These are phyloP conservation scores for Drechslerella coelobrocha DNA, from an alignment of 2,329 filamentous ascomycete species.

Conservation along the genomic window DNA sequence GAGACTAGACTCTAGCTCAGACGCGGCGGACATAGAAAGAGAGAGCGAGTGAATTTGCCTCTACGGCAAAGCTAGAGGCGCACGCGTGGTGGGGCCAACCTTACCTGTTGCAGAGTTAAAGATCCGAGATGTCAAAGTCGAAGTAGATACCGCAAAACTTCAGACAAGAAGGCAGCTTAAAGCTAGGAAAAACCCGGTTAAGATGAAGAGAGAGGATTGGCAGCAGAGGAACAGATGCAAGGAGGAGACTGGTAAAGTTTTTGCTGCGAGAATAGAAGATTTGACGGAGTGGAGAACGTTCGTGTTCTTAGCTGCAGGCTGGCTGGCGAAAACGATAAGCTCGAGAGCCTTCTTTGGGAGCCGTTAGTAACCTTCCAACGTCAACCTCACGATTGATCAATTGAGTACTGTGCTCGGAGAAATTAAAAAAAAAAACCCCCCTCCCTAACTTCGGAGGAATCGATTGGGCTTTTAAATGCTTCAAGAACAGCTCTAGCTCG, in stretches of 20 bases:
- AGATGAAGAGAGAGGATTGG: slow-evolving; percentile 1
- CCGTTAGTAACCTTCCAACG: no score
- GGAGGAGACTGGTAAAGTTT: neutral
- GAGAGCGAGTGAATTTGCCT: no score
- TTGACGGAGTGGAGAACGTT: neutral
- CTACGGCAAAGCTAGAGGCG: neutral
- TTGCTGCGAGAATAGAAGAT: neutral
- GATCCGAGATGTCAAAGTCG: slow-evolving; percentile 2
- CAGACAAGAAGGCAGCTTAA: slow-evolving; percentile 8
- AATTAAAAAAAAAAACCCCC: no score
- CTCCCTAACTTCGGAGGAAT: slow-evolving; percentile 9
- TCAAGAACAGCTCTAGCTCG: slow-evolving; percentile 2
- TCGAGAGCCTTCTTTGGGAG: no score
- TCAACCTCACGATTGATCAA: no score
- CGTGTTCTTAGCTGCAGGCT: slow-evolving; percentile 13
- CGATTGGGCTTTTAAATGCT: slow-evolving; percentile 32
- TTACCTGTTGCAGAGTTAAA: slow-evolving; percentile 24
- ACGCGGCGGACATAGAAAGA: no score
- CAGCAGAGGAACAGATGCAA: neutral
- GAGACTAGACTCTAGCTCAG: no score
- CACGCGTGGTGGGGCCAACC: slow-evolving; percentile 30
- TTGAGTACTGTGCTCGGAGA: no score
- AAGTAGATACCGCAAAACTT: slow-evolving; percentile 11
- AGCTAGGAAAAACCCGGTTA: slow-evolving; percentile 14
- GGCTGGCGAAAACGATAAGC: slow-evolving; percentile 3